Percentiles rank a stretch among this genome's conserved stretches.
These are phyloP conservation scores for Meyerozyma athensensis DNA, from an alignment of 1,139 yeast species.

Conservation along the genomic window DNA sequence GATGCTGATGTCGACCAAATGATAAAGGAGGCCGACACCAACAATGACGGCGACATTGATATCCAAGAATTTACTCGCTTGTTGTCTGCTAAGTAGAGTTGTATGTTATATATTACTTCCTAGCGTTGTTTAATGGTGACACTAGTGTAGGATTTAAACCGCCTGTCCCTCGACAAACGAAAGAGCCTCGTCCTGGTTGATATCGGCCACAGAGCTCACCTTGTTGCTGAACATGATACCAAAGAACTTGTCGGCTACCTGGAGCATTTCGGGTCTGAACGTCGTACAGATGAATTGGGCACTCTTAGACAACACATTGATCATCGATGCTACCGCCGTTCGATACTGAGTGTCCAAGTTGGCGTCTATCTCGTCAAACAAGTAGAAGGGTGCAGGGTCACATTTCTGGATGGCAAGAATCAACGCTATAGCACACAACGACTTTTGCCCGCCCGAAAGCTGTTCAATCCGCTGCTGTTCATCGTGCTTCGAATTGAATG, in stretches of 20 bases:
- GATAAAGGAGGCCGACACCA: slow-evolving; percentile 93
- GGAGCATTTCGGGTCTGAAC: slow-evolving; percentile 88
- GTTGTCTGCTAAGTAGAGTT: slow-evolving; percentile 44
- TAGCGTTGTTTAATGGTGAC: background rate
- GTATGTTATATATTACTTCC: background rate
- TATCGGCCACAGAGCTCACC: slow-evolving; percentile 73
- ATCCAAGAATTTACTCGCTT: slow-evolving; percentile 91
- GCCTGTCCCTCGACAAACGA: slow-evolving; percentile 70
- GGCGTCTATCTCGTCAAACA: slow-evolving; percentile 96
- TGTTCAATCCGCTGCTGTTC: slow-evolving; percentile 90
- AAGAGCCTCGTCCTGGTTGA: slow-evolving; percentile 69
- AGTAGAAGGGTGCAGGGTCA: slow-evolving; percentile 95
- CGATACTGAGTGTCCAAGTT: slow-evolving; percentile 91
- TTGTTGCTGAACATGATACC: slow-evolving; percentile 85
- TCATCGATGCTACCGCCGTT: slow-evolving; percentile 77
- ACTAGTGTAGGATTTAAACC: slow-evolving; percentile 6
- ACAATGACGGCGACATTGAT: slow-evolving; percentile 94
- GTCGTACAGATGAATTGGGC: slow-evolving; percentile 97
- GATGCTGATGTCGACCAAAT: slow-evolving; percentile 96
- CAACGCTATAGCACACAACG: slow-evolving; percentile 88
- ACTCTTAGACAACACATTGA: slow-evolving; percentile 53
- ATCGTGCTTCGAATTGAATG: slow-evolving; percentile 81
- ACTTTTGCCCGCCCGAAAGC: slow-evolving; percentile 93
- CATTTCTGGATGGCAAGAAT: slow-evolving; percentile 91
- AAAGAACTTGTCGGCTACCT: slow-evolving; percentile 80